A percentile compares a stretch with the other conserved stretches of the same genome.
phyloP scores from a whole-genome alignment of 768 basidiomycete genomes.

The Wakefieldia striispora region DNA sequence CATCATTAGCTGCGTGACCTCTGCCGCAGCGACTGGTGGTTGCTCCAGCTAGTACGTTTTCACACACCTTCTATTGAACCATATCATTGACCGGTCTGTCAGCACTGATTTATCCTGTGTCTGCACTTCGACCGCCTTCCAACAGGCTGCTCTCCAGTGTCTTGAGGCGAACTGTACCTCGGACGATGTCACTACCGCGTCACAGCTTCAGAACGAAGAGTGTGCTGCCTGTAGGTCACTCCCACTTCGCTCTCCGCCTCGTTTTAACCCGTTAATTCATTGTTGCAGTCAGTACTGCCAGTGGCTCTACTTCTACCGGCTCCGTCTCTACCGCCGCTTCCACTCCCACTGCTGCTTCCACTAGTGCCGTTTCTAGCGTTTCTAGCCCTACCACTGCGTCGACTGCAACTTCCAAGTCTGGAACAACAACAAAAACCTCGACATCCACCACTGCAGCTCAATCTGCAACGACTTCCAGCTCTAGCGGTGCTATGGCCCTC shows the following conservation, averaged over 20 bases:
- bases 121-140: slow-evolving; percentile 40
- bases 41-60: slow-evolving; percentile 19
- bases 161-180: slow-evolving; percentile 34
- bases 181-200: slow-evolving; percentile 31
- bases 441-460: neutral
- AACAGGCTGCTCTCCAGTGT: slow-evolving; percentile 32
- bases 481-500: slow-evolving; percentile 20
- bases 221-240: slow-evolving; percentile 29
- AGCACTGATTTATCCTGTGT: slow-evolving; percentile 42
- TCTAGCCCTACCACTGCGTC: neutral
- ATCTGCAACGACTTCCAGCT: neutral
- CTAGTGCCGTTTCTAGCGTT: neutral
- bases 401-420: neutral
- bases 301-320: too few species aligned
- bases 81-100: neutral
- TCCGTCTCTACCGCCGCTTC: neutral
- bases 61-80: neutral
- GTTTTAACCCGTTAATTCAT: neutral
- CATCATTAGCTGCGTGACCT: slow-evolving; percentile 3
- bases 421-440: too few species aligned
- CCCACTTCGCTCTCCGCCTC: neutral
- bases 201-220: slow-evolving; percentile 27
- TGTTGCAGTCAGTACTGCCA: neutral
- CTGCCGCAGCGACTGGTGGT: neutral
- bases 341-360: neutral